Base-by-base conservation (phyloP, 1,284 basidiomycete species). In the Puccinia triticina region DNA sequence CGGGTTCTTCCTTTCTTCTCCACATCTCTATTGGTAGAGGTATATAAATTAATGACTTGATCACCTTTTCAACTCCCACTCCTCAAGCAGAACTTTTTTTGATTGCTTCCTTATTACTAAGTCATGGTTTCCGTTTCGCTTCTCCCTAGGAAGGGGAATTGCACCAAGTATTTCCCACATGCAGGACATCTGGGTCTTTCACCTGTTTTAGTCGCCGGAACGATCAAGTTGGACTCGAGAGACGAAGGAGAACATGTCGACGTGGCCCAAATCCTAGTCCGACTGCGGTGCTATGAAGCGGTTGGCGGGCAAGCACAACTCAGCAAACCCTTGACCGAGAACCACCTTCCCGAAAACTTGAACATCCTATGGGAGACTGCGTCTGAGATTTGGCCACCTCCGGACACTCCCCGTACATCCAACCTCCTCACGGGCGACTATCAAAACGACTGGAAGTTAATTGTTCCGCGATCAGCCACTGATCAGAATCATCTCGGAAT, bases 101-200 rank as follows among this genome's bases (percentile, higher is more conserved):
- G 23, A 69, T 48, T 48, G 23, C 40, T 69, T 69, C 66, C 18
- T 46, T 48, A 0, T 32, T 43, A 37, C n/a, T 34, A 8, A 48
- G 43, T 16, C 57, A 86, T 86, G 85, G 84, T 86, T 69, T 73
- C 64, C 32, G 82, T 87, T 82, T 75, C 83, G 67, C 59, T 87
- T 79, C 79, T 82, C 59, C 85, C 85, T 21, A 83, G 85, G 77
- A 86, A 87, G 88, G 92, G 92, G 85, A 85, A 85, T 74, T 92
- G 92, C 87, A 89, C 90, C 83, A 90, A 91, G 83, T 91, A 89
- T 87, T 94, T 93, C 87, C 93, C 93, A 83, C 88, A 90, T 89
- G 88, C 88, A 82, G 93, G 93, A 86, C 92, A 91, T 87, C 91
- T 94, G 84, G 93, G 92, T 84, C 89, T 94, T 86, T 93, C 92